These are phyloP conservation scores for Gnomoniopsis sp. DNA, from an alignment of 2,329 filamentous ascomycete genomes.

Conservation along the genomic window DNA sequence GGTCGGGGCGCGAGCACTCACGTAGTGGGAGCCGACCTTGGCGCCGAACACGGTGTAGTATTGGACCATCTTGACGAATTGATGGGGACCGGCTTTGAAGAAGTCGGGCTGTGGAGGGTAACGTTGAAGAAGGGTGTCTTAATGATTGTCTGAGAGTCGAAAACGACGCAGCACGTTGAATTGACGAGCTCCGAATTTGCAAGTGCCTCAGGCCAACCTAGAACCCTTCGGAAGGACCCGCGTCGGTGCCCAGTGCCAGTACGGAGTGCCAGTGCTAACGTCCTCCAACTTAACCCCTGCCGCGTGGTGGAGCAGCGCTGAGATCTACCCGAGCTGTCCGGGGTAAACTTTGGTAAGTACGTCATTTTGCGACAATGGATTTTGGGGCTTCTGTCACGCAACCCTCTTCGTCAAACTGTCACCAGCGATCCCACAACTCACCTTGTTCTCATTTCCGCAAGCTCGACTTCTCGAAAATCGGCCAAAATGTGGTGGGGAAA, in stretches of 20 bases:
- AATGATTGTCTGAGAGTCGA: constrained; percentile 24
- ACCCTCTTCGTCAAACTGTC: neutral
- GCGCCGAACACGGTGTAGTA: constrained; percentile 56
- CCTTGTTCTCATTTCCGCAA: neutral
- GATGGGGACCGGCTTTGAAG: constrained; percentile 22
- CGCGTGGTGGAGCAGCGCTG: neutral
- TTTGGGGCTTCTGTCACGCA: neutral
- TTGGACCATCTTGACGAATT: constrained; percentile 41
- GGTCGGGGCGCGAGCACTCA: constrained; percentile 34
- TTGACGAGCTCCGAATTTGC: constrained; percentile 19
- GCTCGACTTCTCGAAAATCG: neutral
- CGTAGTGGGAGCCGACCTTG: constrained; percentile 60
- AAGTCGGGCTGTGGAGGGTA: constrained; percentile 27
- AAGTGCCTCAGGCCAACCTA: constrained; percentile 16
- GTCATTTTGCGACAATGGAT: neutral
- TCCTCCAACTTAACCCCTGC: too few relatives aligned
- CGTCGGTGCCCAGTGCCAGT: neutral
- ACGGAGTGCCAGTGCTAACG: neutral
- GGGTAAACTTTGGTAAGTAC: neutral
- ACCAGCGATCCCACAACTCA: neutral
- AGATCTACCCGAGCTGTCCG: constrained; percentile 5
- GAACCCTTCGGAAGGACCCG: constrained; percentile 3
- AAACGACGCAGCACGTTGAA: constrained; percentile 16
- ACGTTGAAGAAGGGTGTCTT: constrained; percentile 22
- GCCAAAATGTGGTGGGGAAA: constrained; percentile 40